Base-by-base conservation (phyloP, 2,329 filamentous ascomycete species). In the Xylaria multiplex region DNA sequence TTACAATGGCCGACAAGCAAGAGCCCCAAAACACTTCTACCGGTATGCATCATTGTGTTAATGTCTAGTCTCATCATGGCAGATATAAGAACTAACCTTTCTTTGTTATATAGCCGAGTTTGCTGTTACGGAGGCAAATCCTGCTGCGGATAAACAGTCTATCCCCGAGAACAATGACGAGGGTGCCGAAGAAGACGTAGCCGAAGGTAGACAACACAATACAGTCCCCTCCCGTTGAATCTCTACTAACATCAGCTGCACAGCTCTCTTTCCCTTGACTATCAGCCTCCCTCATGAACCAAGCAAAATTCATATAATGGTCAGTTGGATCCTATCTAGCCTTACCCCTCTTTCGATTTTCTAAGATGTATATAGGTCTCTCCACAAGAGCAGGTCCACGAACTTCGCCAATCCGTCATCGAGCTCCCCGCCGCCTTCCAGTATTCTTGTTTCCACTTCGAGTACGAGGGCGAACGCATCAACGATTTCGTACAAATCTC, bases 401-500 rank as follows among this genome's bases (percentile, higher is more conserved):
- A 99, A 84, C 90, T 99, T 74, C 92, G 96, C 72, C 96, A 98
- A 81, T 95, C 94, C 69, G 92, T 99, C 78, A 93, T 97, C 81
- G 96, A 99, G 81, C 86, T 93, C 56, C 96, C 96, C 5, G 86
- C 91, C 66, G 96, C 95, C 58, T 96, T 97, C 82, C 93, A 97
- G 80, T 97, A 97, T 83, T 97, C 96, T 59, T 99, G 96, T 85
- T 99, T 99, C 84, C 96, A 99, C 81, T 89, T 99, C 74, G 94
- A 98, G 82, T 90, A 94, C 82, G 90, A 92, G 66, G 93, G 93
- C 72, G 84, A 92, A 80, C 91, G 92, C 71, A 91, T 99, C 85
- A 98, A 98, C 79, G 96, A 99, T 80, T 98, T 96, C 75, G 87
- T 96, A 66, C 91, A 96, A 78, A 87, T 99, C 68, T 93, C 93